Conservation (phyloP, 345 rosid genomes). For the Rubroshorea leprosula region DNA sequence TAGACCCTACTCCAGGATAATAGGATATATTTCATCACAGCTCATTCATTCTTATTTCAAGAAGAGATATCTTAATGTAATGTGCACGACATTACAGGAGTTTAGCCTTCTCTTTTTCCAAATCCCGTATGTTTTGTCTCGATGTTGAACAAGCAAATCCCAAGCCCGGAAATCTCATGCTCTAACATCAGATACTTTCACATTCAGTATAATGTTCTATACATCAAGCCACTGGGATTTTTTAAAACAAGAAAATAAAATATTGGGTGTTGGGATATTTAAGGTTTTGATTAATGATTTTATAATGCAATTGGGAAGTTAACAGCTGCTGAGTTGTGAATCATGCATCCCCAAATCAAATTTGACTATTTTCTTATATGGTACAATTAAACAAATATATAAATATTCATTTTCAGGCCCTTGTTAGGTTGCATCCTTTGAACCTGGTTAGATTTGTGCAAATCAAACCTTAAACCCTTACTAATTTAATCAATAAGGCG, state of each 20-base stretch:
- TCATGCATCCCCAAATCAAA: conserved; percentile 12
- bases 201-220: no score
- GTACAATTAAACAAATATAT: conserved; percentile 1
- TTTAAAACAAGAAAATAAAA: conserved; percentile 1
- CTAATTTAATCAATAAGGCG: conserved; percentile 14
- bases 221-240: no score
- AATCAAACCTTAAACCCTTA: conserved; percentile 7
- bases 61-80: no score
- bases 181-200: no score
- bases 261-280: not conserved
- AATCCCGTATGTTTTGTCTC: no score
- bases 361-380: conserved; percentile 12
- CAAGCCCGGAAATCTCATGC: no score
- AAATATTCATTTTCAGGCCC: conserved; percentile 9
- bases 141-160: no score
- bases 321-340: conserved; percentile 18
- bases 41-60: no score
- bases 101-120: no score
- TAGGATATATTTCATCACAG: no score
- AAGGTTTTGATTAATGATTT: not conserved
- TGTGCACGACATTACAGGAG: no score
- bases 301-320: not conserved
- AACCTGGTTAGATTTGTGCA: conserved; percentile 15
- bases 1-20: conserved; percentile 25
- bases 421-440: conserved; percentile 16